Conservation (phyloP, 2,329 filamentous ascomycete genomes). For the Seiridium unicorne region DNA sequence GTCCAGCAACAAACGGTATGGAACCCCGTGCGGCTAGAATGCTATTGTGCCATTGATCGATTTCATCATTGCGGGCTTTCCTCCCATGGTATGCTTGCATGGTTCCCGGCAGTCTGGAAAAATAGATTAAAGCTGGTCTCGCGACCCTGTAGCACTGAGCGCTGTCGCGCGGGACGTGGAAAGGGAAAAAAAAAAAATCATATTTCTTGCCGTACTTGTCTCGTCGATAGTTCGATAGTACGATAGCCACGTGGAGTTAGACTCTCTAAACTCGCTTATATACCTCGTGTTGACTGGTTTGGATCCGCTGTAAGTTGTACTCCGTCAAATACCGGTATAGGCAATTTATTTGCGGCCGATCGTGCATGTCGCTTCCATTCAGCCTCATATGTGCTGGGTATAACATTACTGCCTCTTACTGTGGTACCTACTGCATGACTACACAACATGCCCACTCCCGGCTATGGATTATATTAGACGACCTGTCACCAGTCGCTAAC, state of each 20-base stretch:
- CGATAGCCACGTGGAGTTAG: background rate
- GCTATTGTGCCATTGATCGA: constrained; percentile 6
- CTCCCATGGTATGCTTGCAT: background rate
- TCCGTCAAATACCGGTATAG: background rate
- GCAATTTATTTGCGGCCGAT: background rate
- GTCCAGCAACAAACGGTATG: background rate
- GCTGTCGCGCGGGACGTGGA: too few species aligned
- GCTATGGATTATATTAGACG: too few species aligned
- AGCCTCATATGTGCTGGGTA: too few species aligned
- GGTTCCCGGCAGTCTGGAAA: background rate
- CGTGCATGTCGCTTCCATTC: background rate
- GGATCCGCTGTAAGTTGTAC: background rate
- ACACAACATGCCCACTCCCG: too few species aligned
- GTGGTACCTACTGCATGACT: background rate
- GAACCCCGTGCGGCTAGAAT: background rate
- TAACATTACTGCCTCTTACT: background rate
- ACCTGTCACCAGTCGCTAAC: too few species aligned
- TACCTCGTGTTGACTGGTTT: background rate
- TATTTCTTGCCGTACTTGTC: background rate
- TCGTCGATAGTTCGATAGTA: background rate
- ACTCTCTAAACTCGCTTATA: too few species aligned
- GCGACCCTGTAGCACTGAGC: background rate
- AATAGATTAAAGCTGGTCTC: background rate
- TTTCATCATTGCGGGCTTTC: background rate
- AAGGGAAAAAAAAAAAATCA: too few species aligned